These are phyloP conservation scores for Phytophthora aleatoria DNA, from an alignment of 352 stramenopile species.

Conservation along the genomic window DNA sequence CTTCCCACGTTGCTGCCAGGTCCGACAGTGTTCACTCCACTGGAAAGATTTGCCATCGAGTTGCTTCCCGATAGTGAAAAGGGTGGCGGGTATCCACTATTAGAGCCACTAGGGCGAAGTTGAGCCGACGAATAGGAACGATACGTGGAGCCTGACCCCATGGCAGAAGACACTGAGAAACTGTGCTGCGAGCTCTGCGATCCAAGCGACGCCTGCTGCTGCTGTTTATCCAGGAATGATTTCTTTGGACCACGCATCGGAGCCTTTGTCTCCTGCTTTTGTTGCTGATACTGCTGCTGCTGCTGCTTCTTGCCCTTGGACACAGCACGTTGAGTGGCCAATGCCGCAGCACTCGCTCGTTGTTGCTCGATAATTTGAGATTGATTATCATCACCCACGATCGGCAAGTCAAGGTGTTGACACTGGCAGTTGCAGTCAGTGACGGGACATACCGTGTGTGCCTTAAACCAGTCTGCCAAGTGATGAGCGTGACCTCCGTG, in stretches of 20 bases:
- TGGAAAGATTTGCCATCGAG: slow-evolving; percentile 34
- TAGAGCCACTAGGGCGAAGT: slow-evolving; percentile 32
- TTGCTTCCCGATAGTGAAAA: slow-evolving; percentile 45
- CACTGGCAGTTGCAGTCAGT: slow-evolving; percentile 94
- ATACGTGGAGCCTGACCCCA: slow-evolving; percentile 36
- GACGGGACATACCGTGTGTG: slow-evolving; percentile 90
- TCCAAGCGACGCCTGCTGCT: slow-evolving; percentile 13
- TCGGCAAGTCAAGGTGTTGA: slow-evolving; percentile 75
- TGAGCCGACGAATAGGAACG: slow-evolving; percentile 39
- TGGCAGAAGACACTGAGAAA: slow-evolving; percentile 42
- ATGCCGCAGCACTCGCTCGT: slow-evolving; percentile 30
- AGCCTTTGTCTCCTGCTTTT: slow-evolving; percentile 30
- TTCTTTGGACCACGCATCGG: slow-evolving; percentile 29
- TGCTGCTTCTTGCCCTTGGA: slow-evolving; percentile 40
- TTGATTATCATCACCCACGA: slow-evolving; percentile 63
- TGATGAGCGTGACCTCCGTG: slow-evolving; percentile 93
- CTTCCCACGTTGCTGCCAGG: slow-evolving; percentile 24
- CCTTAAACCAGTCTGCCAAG: slow-evolving; percentile 93
- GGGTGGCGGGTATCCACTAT: slow-evolving; percentile 35
- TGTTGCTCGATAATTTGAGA: slow-evolving; percentile 47
- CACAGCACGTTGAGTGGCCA: slow-evolving; percentile 27
- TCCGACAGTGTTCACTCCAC: slow-evolving; percentile 9
- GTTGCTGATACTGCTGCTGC: slow-evolving; percentile 33
- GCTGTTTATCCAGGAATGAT: slow-evolving; percentile 32
- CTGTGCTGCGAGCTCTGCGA: slow-evolving; percentile 37